Evolutionary conservation across 2,329 filamentous ascomycete species (phyloP).

Genomic region (Orbilia ellipsospora): DNA sequence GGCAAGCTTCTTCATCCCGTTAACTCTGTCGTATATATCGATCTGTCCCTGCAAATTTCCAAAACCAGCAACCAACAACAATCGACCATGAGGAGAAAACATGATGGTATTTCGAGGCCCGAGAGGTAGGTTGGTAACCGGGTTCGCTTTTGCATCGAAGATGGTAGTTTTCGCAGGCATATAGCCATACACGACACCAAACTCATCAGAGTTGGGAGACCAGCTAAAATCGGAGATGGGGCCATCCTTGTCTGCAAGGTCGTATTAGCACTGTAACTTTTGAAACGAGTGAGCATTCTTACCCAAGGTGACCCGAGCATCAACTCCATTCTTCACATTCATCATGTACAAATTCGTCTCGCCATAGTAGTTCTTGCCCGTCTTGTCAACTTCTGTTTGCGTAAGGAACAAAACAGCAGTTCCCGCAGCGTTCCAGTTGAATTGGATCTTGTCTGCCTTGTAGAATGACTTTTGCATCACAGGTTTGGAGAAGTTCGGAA

Average conservation of each 20-base stretch:
- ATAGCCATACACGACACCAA: constrained; percentile 96
- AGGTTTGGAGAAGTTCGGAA: constrained; percentile 82
- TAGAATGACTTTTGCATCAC: constrained; percentile 99
- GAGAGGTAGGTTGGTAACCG: constrained; percentile 85
- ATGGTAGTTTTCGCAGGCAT: constrained; percentile 99
- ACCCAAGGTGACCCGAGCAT: constrained; percentile 85
- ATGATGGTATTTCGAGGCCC: constrained; percentile 92
- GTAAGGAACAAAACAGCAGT: constrained; percentile 93
- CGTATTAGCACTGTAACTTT: constrained; percentile 33
- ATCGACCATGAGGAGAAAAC: constrained; percentile 93
- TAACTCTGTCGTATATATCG: constrained; percentile 95
- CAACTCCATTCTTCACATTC: constrained; percentile 88
- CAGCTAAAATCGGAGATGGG: constrained; percentile 98
- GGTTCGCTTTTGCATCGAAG: constrained; percentile 87
- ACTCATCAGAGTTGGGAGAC: constrained; percentile 97
- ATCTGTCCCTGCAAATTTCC: constrained; percentile 97
- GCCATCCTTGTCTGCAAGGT: constrained; percentile 82
- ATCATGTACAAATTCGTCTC: constrained; percentile 97
- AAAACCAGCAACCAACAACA: constrained; percentile 93
- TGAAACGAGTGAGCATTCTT: constrained; percentile 58
- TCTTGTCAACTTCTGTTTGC: constrained; percentile 97
- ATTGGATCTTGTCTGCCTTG: constrained; percentile 98
- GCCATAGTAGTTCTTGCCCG: constrained; percentile 98
- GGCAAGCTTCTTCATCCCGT: constrained; percentile 89
- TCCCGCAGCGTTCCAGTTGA: constrained; percentile 96